A percentile compares a stretch with the other conserved stretches of the same genome.
Evolutionary conservation across 768 basidiomycete species (phyloP).

Genomic region (Boletus eberwhitei): DNA sequence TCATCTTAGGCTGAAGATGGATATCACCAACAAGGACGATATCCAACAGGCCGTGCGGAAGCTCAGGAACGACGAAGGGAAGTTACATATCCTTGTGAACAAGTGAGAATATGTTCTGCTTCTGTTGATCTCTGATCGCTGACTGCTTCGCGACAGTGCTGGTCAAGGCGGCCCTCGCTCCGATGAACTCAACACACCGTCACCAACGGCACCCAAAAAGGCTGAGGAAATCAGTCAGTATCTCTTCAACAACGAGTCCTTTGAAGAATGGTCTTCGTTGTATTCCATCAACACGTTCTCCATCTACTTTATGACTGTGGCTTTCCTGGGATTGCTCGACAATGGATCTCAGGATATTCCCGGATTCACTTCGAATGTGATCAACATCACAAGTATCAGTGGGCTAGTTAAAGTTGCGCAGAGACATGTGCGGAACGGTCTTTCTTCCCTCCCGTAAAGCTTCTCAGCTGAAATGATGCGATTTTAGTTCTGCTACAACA

Average conservation of each 20-base stretch:
- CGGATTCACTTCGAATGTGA: conserved; percentile 60
- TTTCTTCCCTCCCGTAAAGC: neutral
- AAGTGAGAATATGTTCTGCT: conserved; percentile 47
- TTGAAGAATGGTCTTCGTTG: conserved; percentile 59
- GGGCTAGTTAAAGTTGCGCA: conserved; percentile 69
- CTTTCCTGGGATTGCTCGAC: conserved; percentile 71
- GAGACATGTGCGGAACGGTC: conserved; percentile 58
- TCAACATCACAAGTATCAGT: conserved; percentile 79
- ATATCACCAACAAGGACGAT: conserved; percentile 66
- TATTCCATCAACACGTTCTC: conserved; percentile 71
- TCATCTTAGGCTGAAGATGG: conserved; percentile 55
- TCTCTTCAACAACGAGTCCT: conserved; percentile 64
- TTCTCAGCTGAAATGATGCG: neutral
- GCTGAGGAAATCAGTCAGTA: conserved; percentile 65
- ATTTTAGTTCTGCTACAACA: conserved; percentile 75
- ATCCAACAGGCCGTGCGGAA: conserved; percentile 53
- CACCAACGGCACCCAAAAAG: conserved; percentile 56
- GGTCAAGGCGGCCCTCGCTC: conserved; percentile 69
- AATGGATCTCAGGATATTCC: conserved; percentile 61
- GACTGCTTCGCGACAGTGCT: conserved; percentile 44
- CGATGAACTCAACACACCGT: conserved; percentile 52
- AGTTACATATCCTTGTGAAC: conserved; percentile 76
- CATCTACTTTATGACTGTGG: conserved; percentile 73
- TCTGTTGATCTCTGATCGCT: neutral
- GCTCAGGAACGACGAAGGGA: conserved; percentile 47